Conservation (phyloP, 2,329 filamentous ascomycete genomes). For the Knoxdaviesia capensis region DNA sequence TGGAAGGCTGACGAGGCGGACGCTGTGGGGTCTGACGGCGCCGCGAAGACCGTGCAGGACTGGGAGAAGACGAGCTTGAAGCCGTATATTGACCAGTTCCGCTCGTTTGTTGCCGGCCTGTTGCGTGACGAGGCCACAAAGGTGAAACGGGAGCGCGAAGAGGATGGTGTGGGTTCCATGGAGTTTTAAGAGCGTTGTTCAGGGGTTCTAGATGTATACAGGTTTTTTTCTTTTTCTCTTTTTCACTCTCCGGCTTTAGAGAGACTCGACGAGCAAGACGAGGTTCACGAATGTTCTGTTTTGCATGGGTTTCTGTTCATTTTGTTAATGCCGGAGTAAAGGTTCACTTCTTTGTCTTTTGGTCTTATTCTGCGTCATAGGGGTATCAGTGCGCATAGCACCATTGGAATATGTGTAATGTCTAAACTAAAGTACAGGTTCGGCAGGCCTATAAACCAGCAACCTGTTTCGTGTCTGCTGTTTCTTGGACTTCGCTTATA, state of each 20-base stretch:
- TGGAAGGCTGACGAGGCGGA: slow-evolving; percentile 37
- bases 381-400: too few species aligned
- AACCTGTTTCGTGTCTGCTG: too few species aligned
- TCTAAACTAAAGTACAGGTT: too few species aligned
- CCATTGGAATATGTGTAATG: too few species aligned
- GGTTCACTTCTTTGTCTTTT: too few species aligned
- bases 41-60: slow-evolving; percentile 36
- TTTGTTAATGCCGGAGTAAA: too few species aligned
- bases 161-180: slow-evolving; percentile 19
- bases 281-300: too few species aligned
- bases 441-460: too few species aligned
- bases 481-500: too few species aligned
- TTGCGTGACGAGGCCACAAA: slow-evolving; percentile 52
- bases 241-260: not conserved
- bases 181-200: slow-evolving; percentile 24
- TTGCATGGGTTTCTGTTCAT: too few species aligned
- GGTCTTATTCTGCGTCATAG: too few species aligned
- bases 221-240: not conserved
- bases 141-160: slow-evolving; percentile 35
- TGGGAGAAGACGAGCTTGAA: slow-evolving; percentile 96
- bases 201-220: not conserved
- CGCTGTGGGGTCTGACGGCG: slow-evolving; percentile 12
- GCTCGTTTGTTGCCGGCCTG: slow-evolving; percentile 56
- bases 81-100: slow-evolving; percentile 81
- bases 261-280: too few species aligned